Base-by-base conservation (phyloP, 2,329 filamentous ascomycete genomes). In the Chaetomiaceae sp. region DNA sequence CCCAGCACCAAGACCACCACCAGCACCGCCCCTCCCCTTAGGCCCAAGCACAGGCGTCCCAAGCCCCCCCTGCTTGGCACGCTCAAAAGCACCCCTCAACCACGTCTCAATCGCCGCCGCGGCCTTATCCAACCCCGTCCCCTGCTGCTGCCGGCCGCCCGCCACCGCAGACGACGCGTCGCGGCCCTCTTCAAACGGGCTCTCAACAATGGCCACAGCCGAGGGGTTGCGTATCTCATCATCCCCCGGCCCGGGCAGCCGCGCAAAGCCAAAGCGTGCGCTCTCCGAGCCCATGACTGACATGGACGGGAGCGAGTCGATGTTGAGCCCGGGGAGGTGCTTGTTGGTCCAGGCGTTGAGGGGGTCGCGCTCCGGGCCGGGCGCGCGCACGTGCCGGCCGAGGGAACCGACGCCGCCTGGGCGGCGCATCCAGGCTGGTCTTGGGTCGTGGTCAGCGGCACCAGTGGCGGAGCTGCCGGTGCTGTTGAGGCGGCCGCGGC, bases 381-480 rank as follows among this genome's bases (percentile, higher is more conserved):
- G 89, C 12, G 81, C 82, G 48, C 84, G 82, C 29, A 89, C 83
- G 60, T 81, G 83, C 61, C 81, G 82, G 31, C 79, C 80, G 68
- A 97, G 81, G 0, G 89, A 91, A 7, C 92, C 92, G 1, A 97
- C 89, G 14, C 91, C 92, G 19, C 92, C 92, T 2, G 92, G 90
- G 1, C 89, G 88, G 38, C 85, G 82, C 69, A 96, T 85, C 74
- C 88, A 87, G 4, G 75, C 74, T 2, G 81, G 76, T 20, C 72
- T 66, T 12, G 60, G 55, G 43, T 78, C 74, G 3, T 67, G 74
- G 3, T 66, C 52, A 23, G 22, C 37, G 43, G 11, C 45, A 25
- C 39, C 48, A 45, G 64, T 66, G 23, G 69, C 69, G 58, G 71
- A 39, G 37, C 40, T 53, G 49, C 64, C 66, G 27, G 69, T 70